phyloP scores from a whole-genome alignment of 352 stramenopile species.

The Phytopythium sindhum region DNA sequence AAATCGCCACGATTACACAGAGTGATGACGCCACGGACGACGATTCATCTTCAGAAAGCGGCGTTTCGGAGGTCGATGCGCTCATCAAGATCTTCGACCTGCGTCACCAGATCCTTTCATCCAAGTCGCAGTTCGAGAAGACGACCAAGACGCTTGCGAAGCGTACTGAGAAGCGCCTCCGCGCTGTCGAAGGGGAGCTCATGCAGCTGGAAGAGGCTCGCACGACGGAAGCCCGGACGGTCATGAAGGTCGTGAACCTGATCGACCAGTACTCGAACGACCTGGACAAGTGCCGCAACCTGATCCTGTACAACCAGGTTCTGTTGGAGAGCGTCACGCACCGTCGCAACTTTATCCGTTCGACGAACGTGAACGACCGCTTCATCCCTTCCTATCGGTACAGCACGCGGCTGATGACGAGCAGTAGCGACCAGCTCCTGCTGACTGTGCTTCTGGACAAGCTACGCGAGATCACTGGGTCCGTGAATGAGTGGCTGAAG shows the following conservation, averaged over 20 bases:
- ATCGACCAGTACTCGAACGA: conserved; percentile 58
- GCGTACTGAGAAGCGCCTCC: conserved; percentile 54
- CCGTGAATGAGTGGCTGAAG: conserved; percentile 70
- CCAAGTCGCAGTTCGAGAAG: conserved; percentile 59
- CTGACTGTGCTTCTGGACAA: conserved; percentile 75
- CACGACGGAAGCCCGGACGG: conserved; percentile 30
- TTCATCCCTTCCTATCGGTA: conserved; percentile 72
- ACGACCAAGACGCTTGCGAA: conserved; percentile 46
- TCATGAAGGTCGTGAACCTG: conserved; percentile 46
- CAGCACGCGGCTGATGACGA: conserved; percentile 63
- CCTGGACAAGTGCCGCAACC: conserved; percentile 44
- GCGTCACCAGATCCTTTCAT: conserved; percentile 70
- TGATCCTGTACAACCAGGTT: conserved; percentile 53
- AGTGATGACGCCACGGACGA: conserved; percentile 24
- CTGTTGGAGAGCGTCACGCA: conserved; percentile 62
- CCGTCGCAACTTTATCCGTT: conserved; percentile 61
- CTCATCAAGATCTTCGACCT: conserved; percentile 73
- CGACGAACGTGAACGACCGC: conserved; percentile 51
- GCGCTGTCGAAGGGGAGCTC: conserved; percentile 46
- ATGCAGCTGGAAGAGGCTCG: conserved; percentile 61
- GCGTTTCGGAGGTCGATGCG: conserved; percentile 58
- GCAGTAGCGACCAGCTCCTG: conserved; percentile 66
- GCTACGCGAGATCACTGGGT: conserved; percentile 45
- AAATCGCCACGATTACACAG: conserved; percentile 37
- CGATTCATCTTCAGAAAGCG: conserved; percentile 12